Evolutionary conservation across 129 eudicot genomes (phyloP), one percentile per base, ranked within the genome.

Genomic region (Gnaphalium uliginosum): DNA sequence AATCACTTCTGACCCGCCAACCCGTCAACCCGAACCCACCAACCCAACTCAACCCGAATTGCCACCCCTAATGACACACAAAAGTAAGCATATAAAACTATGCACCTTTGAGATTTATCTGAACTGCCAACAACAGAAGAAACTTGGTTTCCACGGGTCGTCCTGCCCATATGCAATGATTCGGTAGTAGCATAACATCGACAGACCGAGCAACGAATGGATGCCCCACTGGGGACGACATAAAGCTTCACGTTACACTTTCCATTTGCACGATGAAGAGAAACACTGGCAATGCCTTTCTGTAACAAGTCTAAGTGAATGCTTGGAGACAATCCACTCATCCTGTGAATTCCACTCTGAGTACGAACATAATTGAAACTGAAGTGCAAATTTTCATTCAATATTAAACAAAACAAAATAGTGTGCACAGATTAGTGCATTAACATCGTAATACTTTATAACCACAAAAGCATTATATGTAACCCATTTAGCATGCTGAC

Each of bases 31-130:
- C n/a, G n/a, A n/a, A n/a, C n/a, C n/a, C n/a, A n/a, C n/a, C n/a
- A n/a, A n/a, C n/a, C n/a, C n/a, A n/a, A n/a, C n/a, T n/a, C n/a
- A n/a, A n/a, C n/a, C n/a, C n/a, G n/a, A n/a, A n/a, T n/a, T n/a
- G n/a, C n/a, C n/a, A n/a, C n/a, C n/a, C n/a, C n/a, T n/a, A n/a
- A n/a, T n/a, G n/a, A n/a, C n/a, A n/a, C n/a, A 29, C 32, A 37
- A 37, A 13, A 9, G 3, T 8, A 37, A 78, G 27, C 19, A 6
- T 62, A 24, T 43, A 41, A 72, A 24, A 8, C 57, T 19, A 30
- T 37, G 18, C 75, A 92, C 93, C 89, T 83, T 73, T 83, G 80
- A 61, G 73, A 86, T 64, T 66, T 79, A 39, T 57, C 77, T 39
- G 85, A 72, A 74, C 64, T 70, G 61, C 68, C 39, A 67, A 66